Conservation (phyloP, 2,329 filamentous ascomycete species). For the Aureobasidium mangrovei region DNA sequence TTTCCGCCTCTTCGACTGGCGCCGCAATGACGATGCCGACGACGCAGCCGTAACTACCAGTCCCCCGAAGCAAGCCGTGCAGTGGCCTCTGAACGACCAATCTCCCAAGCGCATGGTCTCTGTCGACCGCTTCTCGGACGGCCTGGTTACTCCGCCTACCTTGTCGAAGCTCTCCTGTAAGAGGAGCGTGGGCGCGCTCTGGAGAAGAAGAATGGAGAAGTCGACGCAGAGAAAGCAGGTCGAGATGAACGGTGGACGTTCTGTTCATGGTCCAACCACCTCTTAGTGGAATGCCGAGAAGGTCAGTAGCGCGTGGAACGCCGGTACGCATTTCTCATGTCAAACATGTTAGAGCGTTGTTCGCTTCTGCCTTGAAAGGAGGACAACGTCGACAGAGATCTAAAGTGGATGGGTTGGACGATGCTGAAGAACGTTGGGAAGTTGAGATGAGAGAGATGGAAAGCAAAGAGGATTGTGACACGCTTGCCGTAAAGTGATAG, state of each 20-base stretch:
- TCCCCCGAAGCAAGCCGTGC: conserved; percentile 2
- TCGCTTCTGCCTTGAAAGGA: no score
- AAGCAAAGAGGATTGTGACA: no score
- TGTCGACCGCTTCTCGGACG: background rate
- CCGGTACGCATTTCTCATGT: no score
- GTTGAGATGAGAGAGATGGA: no score
- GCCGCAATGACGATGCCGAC: background rate
- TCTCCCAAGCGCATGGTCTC: background rate
- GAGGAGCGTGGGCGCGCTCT: background rate
- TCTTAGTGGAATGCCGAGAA: no score
- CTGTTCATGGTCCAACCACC: no score
- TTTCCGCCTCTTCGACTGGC: background rate
- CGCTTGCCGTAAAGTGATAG: no score
- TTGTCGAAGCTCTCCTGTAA: background rate
- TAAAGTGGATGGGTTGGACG: no score
- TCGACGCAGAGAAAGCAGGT: background rate
- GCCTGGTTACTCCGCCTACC: background rate
- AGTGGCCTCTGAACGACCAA: background rate
- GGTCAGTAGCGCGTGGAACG: no score
- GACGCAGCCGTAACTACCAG: background rate
- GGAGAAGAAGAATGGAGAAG: background rate
- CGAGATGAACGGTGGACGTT: background rate
- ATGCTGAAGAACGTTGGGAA: no score
- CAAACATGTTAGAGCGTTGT: no score
- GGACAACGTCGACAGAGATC: no score